Evolutionary conservation across 2,329 filamentous ascomycete genomes (phyloP).

Genomic region (Plenodomus lindquistii): DNA sequence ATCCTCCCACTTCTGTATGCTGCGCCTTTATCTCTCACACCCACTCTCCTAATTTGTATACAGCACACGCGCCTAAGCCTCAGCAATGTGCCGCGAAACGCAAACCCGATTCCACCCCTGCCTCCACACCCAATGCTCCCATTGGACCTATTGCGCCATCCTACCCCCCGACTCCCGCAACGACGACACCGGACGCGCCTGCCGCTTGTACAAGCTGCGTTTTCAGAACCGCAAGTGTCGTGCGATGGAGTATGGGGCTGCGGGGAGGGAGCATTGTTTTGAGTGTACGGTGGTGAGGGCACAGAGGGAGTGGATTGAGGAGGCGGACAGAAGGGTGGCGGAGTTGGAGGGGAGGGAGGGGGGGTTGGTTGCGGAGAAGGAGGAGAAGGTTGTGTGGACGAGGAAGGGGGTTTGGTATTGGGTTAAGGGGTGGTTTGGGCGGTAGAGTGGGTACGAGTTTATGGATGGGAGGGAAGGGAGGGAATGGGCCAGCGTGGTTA

Average conservation of each 20-base stretch:
- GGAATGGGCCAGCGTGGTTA: no score
- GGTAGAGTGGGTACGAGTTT: no score
- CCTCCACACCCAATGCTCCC: constrained; percentile 8
- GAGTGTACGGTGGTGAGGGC: no score
- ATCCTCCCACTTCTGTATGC: no score
- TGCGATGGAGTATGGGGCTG: background rate
- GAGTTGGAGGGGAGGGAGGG: background rate
- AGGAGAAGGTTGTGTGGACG: background rate
- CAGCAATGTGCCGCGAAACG: constrained; percentile 16
- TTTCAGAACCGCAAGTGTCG: constrained; percentile 5
- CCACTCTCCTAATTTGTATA: no score
- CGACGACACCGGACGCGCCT: constrained; percentile 7
- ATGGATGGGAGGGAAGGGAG: no score
- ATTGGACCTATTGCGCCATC: constrained; percentile 19
- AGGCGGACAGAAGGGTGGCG: background rate
- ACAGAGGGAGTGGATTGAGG: no score
- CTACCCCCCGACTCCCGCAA: constrained; percentile 1
- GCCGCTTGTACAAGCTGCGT: constrained; percentile 8
- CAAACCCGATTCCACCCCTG: constrained; percentile 14
- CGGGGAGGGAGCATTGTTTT: constrained; percentile 11
- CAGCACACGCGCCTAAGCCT: background rate
- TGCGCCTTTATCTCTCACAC: no score
- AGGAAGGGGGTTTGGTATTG: no score
- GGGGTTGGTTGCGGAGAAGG: background rate
- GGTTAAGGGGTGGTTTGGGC: no score